A percentile compares a stretch with the other conserved stretches of the same genome.
phyloP scores from a whole-genome alignment of 257 asterid species.

The Solanum tarijense region DNA sequence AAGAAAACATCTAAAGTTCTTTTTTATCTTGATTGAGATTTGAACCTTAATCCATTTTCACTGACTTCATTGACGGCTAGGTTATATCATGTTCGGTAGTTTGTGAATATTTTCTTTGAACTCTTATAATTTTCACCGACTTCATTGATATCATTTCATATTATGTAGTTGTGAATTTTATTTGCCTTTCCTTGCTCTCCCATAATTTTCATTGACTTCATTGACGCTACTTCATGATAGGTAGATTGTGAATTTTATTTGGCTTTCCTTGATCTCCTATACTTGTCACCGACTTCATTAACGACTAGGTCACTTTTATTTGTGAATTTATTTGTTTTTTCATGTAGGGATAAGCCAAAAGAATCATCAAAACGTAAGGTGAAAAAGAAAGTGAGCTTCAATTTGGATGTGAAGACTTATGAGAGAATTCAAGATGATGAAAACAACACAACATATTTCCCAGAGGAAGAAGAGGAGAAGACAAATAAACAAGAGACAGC shows the following conservation, averaged over 20 bases:
- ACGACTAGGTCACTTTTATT: background rate
- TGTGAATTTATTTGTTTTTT: background rate
- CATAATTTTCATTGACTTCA: background rate
- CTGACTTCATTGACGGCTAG: background rate
- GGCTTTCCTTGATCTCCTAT: background rate
- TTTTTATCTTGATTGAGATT: background rate
- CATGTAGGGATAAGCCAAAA: slow-evolving; percentile 33
- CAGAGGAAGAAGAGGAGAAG: slow-evolving; percentile 28
- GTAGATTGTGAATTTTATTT: background rate
- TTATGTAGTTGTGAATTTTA: background rate
- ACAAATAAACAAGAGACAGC: slow-evolving; percentile 14
- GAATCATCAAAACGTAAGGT: slow-evolving; percentile 28
- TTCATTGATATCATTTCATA: background rate
- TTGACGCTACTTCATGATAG: background rate
- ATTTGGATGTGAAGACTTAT: slow-evolving; percentile 53
- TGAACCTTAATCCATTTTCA: background rate
- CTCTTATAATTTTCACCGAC: background rate
- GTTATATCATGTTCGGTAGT: background rate
- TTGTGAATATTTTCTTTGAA: background rate
- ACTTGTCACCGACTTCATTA: background rate
- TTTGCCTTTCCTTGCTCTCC: background rate
- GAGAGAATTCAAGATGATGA: slow-evolving; percentile 46
- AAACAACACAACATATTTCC: slow-evolving; percentile 8
- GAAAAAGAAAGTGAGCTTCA: slow-evolving; percentile 67
- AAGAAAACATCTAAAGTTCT: background rate